These are phyloP conservation scores for Bifiguratus adelaidae DNA, from an alignment of 192 early-diverging fungal species.

Conservation along the genomic window DNA sequence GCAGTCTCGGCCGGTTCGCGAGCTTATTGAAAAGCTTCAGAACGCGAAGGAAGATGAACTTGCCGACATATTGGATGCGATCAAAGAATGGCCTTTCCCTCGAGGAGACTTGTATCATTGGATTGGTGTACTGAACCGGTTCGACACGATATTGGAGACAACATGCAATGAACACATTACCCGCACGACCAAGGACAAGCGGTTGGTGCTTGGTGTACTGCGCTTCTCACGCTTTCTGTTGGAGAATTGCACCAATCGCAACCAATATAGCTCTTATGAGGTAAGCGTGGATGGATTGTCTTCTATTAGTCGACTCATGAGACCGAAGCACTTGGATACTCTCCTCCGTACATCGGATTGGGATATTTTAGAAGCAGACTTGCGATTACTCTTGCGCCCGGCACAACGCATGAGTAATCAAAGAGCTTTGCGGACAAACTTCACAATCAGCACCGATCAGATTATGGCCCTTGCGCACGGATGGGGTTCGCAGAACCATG, in stretches of 20 bases:
- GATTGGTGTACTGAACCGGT: conserved; percentile 88
- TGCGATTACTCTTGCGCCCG: conserved; percentile 77
- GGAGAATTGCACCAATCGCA: conserved; percentile 93
- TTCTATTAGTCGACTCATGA: background rate
- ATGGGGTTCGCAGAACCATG: conserved; percentile 45
- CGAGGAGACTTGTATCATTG: conserved; percentile 94
- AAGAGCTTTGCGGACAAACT: conserved; percentile 45
- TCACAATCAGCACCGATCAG: conserved; percentile 42
- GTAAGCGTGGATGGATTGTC: conserved; percentile 26
- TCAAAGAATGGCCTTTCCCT: conserved; percentile 63
- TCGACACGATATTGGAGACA: conserved; percentile 70
- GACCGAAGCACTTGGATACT: conserved; percentile 56
- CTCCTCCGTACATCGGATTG: conserved; percentile 73
- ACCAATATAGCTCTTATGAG: conserved; percentile 87
- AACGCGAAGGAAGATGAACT: conserved; percentile 45
- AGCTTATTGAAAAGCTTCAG: conserved; percentile 34
- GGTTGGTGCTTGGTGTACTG: conserved; percentile 54
- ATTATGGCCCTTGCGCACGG: conserved; percentile 46
- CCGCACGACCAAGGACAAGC: conserved; percentile 29
- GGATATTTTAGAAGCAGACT: conserved; percentile 65
- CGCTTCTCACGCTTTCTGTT: conserved; percentile 70
- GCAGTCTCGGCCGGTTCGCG: conserved; percentile 43
- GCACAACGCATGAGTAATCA: conserved; percentile 87
- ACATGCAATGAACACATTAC: conserved; percentile 40
- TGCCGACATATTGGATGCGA: conserved; percentile 29